Base-by-base conservation (phyloP, 2,329 filamentous ascomycete genomes). In the Camillea tinctor region DNA sequence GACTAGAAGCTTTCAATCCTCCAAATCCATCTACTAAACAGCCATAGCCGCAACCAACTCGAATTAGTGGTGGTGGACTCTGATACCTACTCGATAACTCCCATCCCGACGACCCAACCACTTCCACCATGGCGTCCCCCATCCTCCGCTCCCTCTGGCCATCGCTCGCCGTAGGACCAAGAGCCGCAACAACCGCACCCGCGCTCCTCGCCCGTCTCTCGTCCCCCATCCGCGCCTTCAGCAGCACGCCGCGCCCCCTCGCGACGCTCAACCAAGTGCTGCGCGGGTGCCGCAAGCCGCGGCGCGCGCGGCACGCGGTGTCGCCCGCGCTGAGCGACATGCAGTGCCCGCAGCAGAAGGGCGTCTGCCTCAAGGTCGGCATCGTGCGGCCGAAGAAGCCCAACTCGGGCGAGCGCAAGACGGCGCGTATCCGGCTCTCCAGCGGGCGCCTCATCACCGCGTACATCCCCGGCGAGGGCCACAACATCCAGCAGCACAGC, bases 401-500 rank as follows among this genome's bases (percentile, higher is more conserved):
- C 66, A 99, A 99, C 78, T 99, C 95, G 24, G 95, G 93, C 58
- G 93, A 98, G 83, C 84, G 95, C 65, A 99, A 99, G 82, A 95
- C 92, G 60, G 94, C 94, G 2, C 92, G 94, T 81, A 89, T 99
- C 20, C 84, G 93, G 68, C 81, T 99, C 74, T 95, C 91, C 61
- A 93, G 87, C 65, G 95, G 95, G 58, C 92, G 88, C 73, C 85
- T 96, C 60, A 83, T 99, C 64, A 97, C 92, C 60, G 92, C 91
- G 23, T 98, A 97, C 80, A 97, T 99, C 72, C 93, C 93, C 36
- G 95, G 95, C 56, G 94, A 98, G 85, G 94, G 95, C 54, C 95
- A 99, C 80, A 99, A 98, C 77, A 93, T 98, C 67, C 94, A 98
- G 83, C 95, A 98, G 84, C 96, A 99, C 82, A 96, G 91, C 70